Percentiles rank a stretch among this genome's conserved stretches.
These are phyloP conservation scores for Torulaspora franciscae DNA, from an alignment of 805 yeast genomes.

Conservation along the genomic window DNA sequence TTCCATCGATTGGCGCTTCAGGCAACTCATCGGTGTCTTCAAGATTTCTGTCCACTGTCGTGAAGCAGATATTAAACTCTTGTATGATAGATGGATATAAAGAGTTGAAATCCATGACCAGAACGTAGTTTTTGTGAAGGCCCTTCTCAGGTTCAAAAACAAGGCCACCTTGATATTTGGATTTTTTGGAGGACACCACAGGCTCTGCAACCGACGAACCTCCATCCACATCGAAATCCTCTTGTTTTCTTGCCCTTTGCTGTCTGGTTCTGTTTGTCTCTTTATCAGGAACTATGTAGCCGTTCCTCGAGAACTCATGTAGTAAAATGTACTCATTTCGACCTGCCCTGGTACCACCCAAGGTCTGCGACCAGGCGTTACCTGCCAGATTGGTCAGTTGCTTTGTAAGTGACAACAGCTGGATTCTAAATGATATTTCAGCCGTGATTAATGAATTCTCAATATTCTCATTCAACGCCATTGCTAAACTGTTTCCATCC, in stretches of 20 bases:
- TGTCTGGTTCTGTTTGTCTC: slow-evolving; percentile 41
- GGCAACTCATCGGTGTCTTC: slow-evolving; percentile 62
- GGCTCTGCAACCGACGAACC: slow-evolving; percentile 39
- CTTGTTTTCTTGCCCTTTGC: slow-evolving; percentile 33
- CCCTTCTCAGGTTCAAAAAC: slow-evolving; percentile 98
- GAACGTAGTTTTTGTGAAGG: slow-evolving; percentile 75
- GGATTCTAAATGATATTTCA: slow-evolving; percentile 74
- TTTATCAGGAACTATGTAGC: slow-evolving; percentile 85
- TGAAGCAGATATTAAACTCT: slow-evolving; percentile 94
- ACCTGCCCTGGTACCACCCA: slow-evolving; percentile 93
- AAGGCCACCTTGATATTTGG: slow-evolving; percentile 85
- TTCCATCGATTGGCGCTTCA: slow-evolving; percentile 53
- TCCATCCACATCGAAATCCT: slow-evolving; percentile 27
- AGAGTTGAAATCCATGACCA: slow-evolving; percentile 98
- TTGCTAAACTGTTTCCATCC: slow-evolving; percentile 60
- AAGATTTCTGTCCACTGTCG: slow-evolving; percentile 74
- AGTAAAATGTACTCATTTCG: slow-evolving; percentile 88
- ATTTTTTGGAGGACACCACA: slow-evolving; percentile 51
- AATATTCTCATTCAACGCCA: slow-evolving; percentile 67
- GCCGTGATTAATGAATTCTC: slow-evolving; percentile 65
- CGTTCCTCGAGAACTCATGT: slow-evolving; percentile 81
- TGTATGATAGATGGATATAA: slow-evolving; percentile 96
- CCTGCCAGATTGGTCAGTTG: slow-evolving; percentile 93
- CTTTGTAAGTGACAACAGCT: slow-evolving; percentile 81
- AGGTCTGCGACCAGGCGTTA: slow-evolving; percentile 93